Evolutionary conservation across 805 yeast genomes (phyloP).

Genomic region (Candida chilensis): DNA sequence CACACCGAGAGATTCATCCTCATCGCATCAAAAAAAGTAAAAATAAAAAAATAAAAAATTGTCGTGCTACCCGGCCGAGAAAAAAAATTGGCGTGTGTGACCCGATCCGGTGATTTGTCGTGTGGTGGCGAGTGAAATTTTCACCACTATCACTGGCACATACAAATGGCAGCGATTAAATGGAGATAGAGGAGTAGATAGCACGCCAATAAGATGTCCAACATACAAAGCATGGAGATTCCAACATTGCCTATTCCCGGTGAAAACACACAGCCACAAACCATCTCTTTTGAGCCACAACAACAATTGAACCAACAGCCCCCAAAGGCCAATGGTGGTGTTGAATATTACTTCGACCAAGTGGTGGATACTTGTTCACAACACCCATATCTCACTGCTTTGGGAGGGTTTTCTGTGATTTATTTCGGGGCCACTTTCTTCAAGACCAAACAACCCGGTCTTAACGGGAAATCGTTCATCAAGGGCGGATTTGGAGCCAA

Average conservation of each 20-base stretch:
- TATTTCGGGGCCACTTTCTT: constrained; percentile 61
- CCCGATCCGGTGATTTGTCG: too few species aligned
- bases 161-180: too few species aligned
- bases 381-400: constrained; percentile 69
- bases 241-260: constrained; percentile 54
- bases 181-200: too few species aligned
- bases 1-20: too few species aligned
- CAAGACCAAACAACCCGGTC: constrained; percentile 60
- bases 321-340: constrained; percentile 20
- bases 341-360: constrained; percentile 60
- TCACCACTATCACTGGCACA: too few species aligned
- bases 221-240: constrained; percentile 32
- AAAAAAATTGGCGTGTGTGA: too few species aligned
- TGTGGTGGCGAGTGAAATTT: too few species aligned
- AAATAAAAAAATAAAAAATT: too few species aligned
- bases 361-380: constrained; percentile 51
- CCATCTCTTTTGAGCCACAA: constrained; percentile 9
- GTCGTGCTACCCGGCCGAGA: too few species aligned
- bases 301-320: constrained; percentile 10
- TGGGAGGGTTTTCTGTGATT: constrained; percentile 58
- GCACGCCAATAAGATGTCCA: too few species aligned
- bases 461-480: constrained; percentile 55
- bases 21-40: too few species aligned
- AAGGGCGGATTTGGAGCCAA: constrained; percentile 92
- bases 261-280: constrained; percentile 19